phyloP scores from a whole-genome alignment of 352 stramenopile genomes.

The Globisporangium nunn region DNA sequence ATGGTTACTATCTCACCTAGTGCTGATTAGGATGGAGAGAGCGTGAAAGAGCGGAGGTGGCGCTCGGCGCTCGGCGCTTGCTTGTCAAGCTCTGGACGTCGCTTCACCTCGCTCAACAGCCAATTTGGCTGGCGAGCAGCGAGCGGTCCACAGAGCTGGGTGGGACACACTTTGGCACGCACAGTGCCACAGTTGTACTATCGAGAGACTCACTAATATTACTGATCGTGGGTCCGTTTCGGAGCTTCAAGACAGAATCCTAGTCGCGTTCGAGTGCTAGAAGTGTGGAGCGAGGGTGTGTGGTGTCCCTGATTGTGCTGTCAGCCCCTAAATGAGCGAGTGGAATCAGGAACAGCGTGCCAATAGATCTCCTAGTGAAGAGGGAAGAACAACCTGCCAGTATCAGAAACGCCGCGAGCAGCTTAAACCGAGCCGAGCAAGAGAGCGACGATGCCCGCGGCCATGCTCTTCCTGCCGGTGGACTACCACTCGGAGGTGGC shows the following conservation, averaged over 20 bases:
- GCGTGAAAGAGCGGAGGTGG: too few species aligned
- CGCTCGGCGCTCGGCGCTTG: too few species aligned
- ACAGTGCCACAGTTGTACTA: background rate
- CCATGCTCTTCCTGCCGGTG: slow-evolving; percentile 46
- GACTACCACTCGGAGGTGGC: slow-evolving; percentile 69
- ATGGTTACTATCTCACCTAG: background rate
- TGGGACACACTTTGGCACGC: background rate
- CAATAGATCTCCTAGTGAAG: too few species aligned
- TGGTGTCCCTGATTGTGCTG: too few species aligned
- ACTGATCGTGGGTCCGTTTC: background rate
- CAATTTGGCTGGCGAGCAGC: slow-evolving; percentile 2
- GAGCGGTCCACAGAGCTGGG: background rate
- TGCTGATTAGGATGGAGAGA: too few species aligned
- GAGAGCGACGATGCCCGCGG: background rate
- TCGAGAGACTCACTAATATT: background rate
- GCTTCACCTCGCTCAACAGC: background rate
- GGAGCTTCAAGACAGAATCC: too few species aligned
- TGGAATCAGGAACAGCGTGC: too few species aligned
- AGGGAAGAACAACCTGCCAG: background rate
- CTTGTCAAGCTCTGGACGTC: background rate
- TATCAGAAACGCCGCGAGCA: background rate
- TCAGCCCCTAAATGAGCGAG: too few species aligned
- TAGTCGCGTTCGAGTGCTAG: too few species aligned
- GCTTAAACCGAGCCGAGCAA: background rate
- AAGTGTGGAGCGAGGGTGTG: too few species aligned